Evolutionary conservation across 352 stramenopile genomes (phyloP).

Genomic region (Phytopythium kandeliae): DNA sequence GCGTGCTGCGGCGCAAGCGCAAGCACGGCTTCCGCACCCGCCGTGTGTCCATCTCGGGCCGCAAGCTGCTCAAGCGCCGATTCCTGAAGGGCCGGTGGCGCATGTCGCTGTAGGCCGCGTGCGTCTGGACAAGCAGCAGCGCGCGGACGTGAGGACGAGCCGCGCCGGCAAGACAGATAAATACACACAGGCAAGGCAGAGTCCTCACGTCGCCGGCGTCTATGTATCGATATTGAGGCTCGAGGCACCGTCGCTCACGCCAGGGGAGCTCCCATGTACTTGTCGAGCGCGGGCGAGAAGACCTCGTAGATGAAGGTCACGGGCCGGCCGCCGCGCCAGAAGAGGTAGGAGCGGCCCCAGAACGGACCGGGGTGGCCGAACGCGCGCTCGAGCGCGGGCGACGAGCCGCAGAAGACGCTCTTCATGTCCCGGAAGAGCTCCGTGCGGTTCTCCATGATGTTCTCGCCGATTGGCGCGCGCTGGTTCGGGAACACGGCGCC

Average conservation of each 20-base stretch:
- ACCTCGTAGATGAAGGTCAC: constrained; percentile 89
- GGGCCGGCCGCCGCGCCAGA: constrained; percentile 72
- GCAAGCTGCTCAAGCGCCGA: constrained; percentile 74
- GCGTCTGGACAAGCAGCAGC: not conserved
- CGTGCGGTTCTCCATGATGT: constrained; percentile 77
- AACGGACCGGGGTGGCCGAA: constrained; percentile 69
- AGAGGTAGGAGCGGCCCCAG: constrained; percentile 83
- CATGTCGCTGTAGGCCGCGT: constrained; percentile 62
- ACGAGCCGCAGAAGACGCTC: constrained; percentile 66
- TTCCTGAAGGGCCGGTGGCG: constrained; percentile 81
- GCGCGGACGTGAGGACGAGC: not conserved
- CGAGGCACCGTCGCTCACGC: constrained; percentile 9
- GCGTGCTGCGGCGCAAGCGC: constrained; percentile 78
- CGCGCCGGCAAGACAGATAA: not conserved
- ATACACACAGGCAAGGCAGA: constrained; percentile 1
- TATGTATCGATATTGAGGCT: too few relatives aligned
- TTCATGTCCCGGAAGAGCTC: constrained; percentile 87
- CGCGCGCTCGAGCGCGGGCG: constrained; percentile 39
- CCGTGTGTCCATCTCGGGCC: constrained; percentile 65
- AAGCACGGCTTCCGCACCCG: constrained; percentile 84
- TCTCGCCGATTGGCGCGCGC: constrained; percentile 76
- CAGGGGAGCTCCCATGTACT: constrained; percentile 76
- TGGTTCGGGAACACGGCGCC: constrained; percentile 75
- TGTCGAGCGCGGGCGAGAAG: constrained; percentile 70
- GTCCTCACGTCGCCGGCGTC: too few relatives aligned